phyloP scores from a whole-genome alignment of 306 rosid genomes.

The Alnus glutinosa region DNA sequence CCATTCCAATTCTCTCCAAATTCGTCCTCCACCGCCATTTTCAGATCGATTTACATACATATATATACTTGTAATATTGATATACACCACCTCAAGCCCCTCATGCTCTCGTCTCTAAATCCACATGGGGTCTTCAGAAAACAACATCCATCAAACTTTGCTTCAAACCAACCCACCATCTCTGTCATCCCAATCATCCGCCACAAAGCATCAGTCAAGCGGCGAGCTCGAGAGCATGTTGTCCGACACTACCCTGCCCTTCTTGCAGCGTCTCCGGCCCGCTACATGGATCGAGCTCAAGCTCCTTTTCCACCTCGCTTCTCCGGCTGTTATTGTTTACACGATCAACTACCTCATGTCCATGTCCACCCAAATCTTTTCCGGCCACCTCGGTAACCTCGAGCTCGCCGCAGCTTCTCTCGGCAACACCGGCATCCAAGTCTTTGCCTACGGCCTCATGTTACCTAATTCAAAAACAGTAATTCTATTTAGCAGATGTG shows the following conservation, averaged over 20 bases:
- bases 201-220: constrained; percentile 15
- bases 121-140: constrained; percentile 26
- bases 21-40: neutral
- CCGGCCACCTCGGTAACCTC: constrained; percentile 74
- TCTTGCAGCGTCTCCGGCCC: constrained; percentile 32
- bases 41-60: neutral
- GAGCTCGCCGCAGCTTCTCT: constrained; percentile 77
- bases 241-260: constrained; percentile 32
- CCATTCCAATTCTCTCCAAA: no score
- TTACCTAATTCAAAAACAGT: constrained; percentile 9
- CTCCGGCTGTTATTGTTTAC: constrained; percentile 57
- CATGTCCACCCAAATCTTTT: constrained; percentile 67
- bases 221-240: constrained; percentile 49
- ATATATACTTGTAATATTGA: no score
- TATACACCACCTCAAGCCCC: neutral
- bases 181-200: constrained; percentile 18
- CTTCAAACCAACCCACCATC: neutral
- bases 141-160: constrained; percentile 14
- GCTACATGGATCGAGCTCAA: constrained; percentile 56
- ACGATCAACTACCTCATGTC: constrained; percentile 63
- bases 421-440: constrained; percentile 68
- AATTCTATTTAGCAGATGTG: no score
- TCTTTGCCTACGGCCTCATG: constrained; percentile 73
- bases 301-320: constrained; percentile 56
- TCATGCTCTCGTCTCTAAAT: neutral